Conservation (phyloP, 805 yeast species). For the Nakazawaea anatomiae region DNA sequence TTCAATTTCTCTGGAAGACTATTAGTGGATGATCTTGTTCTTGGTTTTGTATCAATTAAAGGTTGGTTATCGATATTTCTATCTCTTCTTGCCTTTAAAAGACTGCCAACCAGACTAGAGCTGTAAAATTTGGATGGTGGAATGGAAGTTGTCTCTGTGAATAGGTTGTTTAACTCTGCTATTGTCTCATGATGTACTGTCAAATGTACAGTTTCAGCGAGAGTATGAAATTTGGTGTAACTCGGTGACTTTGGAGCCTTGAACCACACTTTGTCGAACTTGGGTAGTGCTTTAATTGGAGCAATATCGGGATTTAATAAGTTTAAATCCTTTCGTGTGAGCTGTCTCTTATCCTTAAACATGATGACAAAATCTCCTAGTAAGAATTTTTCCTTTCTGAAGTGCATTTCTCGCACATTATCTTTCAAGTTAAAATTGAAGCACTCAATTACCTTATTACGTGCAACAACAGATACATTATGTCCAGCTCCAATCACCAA, state of each 20-base stretch:
- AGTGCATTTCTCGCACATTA: background rate
- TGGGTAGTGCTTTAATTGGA: background rate
- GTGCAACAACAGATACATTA: background rate
- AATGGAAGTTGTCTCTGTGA: background rate
- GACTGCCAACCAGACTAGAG: background rate
- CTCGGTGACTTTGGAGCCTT: background rate
- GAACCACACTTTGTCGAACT: slow-evolving; percentile 8
- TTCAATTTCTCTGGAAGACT: background rate
- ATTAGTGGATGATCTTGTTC: background rate
- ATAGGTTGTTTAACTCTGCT: background rate
- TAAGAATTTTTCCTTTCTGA: background rate
- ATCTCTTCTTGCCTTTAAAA: slow-evolving; percentile 1
- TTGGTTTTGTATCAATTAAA: background rate
- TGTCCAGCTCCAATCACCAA: background rate
- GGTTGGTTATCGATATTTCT: background rate
- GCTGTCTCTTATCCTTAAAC: background rate
- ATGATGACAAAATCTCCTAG: slow-evolving; percentile 5
- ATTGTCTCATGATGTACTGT: slow-evolving; percentile 1
- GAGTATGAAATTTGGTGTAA: background rate
- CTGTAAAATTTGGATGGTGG: background rate
- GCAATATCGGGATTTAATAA: background rate
- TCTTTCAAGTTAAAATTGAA: slow-evolving; percentile 1
- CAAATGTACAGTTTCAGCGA: background rate
- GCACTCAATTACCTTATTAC: background rate
- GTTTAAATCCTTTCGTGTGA: slow-evolving; percentile 2